These are phyloP conservation scores for Xylaria sp. DNA, from an alignment of 2,329 filamentous ascomycete species.

Conservation along the genomic window DNA sequence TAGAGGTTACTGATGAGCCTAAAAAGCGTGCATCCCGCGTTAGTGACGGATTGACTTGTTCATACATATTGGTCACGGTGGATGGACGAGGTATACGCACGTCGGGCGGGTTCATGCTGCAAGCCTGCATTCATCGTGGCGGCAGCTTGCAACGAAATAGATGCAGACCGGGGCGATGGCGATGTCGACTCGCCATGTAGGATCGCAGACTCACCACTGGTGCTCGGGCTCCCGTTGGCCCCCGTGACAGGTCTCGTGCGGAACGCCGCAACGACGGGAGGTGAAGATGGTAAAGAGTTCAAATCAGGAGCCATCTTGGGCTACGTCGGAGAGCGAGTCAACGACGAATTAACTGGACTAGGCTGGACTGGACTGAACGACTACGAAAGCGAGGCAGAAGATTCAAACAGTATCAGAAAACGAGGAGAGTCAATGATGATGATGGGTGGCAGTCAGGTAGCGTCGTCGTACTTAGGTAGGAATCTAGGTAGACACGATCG, in stretches of 20 bases:
- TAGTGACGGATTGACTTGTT: background rate
- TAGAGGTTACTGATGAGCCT: slow-evolving; percentile 51
- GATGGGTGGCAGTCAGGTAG: background rate
- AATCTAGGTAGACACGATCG: background rate
- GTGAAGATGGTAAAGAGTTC: slow-evolving; percentile 53
- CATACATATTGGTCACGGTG: background rate
- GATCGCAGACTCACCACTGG: slow-evolving; percentile 24
- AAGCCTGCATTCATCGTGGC: slow-evolving; percentile 74
- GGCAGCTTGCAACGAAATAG: slow-evolving; percentile 68
- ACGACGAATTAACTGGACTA: background rate
- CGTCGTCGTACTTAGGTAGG: background rate
- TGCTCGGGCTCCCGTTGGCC: slow-evolving; percentile 25
- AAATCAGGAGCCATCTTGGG: slow-evolving; percentile 48
- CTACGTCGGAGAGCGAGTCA: background rate
- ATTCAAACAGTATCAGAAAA: background rate
- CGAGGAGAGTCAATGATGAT: background rate
- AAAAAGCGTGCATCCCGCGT: background rate
- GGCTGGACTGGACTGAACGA: background rate
- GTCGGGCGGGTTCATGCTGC: slow-evolving; percentile 56
- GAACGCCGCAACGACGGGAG: slow-evolving; percentile 31
- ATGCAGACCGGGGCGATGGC: slow-evolving; percentile 58
- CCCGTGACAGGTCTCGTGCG: slow-evolving; percentile 37
- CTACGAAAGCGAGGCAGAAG: background rate
- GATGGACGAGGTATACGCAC: slow-evolving; percentile 36
- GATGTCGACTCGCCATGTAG: slow-evolving; percentile 46